Evolutionary conservation across 2,329 filamentous ascomycete species (phyloP), one percentile per base, ranked within the genome.

Genomic region (Paracorniculantispora psalliotae): DNA sequence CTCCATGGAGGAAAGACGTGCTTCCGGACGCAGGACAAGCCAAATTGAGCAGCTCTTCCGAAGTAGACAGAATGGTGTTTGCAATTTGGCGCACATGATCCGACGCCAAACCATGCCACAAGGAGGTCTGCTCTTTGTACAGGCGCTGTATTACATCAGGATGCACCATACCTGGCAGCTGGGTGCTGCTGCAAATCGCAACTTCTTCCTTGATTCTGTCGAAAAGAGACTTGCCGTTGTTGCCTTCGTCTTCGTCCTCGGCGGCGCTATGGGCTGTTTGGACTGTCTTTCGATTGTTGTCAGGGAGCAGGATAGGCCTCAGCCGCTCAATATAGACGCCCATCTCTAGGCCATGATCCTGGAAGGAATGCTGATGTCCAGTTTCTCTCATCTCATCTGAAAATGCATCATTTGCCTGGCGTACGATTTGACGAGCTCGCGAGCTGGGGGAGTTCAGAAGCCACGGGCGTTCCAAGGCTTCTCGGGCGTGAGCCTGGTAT

Each of bases 131-230:
- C 25, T 63, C 61, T 23, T 60, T 63, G 47, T 70, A 73, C 5
- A 75, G 65, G 0, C 62, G 62, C 2, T 62, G 64, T 19, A 72
- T 66, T 1, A 73, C 65, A 0, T 67, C 63, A 0, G 72, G 70
- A 48, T 75, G 72, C 13, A 70, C 44, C 8, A 75, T 61, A 0
- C 72, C 71, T 0, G 68, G 66, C 0, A 75, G 69, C 8, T 72
- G 67, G 15, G 64, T 68, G 1, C 66, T 67, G 30, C 69, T 66
- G 33, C 69, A 72, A 0, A 61, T 55, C 0, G 37, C 23, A 4
- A 75, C 64, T 26, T 71, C 64, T 1, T 51, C 43, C 2, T 62
- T 59, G 17, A 59, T 59, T 10, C 13, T 37, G 10, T 17, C 30
- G 17, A 55, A 46, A 2, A 57, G 10, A 21, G 23, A 4, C 15